phyloP scores from a whole-genome alignment of 768 basidiomycete genomes.

The Pulveroboletus sp. region DNA sequence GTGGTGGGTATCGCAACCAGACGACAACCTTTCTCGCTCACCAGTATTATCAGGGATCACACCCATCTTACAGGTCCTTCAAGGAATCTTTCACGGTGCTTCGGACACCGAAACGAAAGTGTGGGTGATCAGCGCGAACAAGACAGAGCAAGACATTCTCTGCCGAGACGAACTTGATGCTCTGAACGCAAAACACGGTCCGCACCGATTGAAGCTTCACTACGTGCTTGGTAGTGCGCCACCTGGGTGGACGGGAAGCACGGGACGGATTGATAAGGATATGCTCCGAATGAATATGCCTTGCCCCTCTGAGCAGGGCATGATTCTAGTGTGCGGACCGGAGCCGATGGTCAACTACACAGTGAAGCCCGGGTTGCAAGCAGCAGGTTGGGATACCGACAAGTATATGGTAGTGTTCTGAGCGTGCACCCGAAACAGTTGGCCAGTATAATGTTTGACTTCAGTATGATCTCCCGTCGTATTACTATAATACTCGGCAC shows the following conservation, averaged over 20 bases:
- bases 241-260: constrained; percentile 37
- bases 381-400: constrained; percentile 36
- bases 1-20: constrained; percentile 33
- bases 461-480: too few relatives aligned
- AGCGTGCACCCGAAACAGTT: too few relatives aligned
- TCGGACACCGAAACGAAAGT: constrained; percentile 37
- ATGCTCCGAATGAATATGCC: constrained; percentile 44
- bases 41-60: constrained; percentile 40
- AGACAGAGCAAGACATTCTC: constrained; percentile 48
- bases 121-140: constrained; percentile 50
- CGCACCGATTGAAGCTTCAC: constrained; percentile 37
- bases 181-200: constrained; percentile 28
- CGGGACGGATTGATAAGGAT: constrained; percentile 38
- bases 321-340: constrained; percentile 54
- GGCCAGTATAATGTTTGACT: too few relatives aligned
- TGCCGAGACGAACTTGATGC: constrained; percentile 47
- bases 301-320: constrained; percentile 31
- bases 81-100: constrained; percentile 42
- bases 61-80: constrained; percentile 55
- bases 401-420: constrained; percentile 35
- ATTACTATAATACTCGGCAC: too few relatives aligned
- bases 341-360: constrained; percentile 35
- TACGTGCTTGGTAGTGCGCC: constrained; percentile 39
- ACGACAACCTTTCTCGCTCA: background rate
- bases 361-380: constrained; percentile 32